phyloP scores from a whole-genome alignment of 2,329 filamentous ascomycete species.

The Bertia moriformis region DNA sequence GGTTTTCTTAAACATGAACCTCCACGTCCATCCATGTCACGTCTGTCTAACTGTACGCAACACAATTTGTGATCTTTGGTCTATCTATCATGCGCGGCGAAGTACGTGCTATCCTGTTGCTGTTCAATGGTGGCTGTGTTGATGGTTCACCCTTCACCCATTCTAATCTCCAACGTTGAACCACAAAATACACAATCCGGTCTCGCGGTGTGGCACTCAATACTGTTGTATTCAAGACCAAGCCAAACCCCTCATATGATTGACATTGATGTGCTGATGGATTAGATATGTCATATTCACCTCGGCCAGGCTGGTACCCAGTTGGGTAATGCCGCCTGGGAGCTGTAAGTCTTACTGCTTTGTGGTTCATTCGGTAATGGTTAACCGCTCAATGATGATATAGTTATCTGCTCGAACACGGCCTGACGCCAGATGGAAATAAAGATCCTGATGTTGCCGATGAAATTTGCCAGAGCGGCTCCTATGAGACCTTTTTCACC shows the following conservation, averaged over 20 bases:
- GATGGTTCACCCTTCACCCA: not conserved
- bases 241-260: not conserved
- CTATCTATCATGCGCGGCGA: not conserved
- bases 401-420: constrained; percentile 62
- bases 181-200: not conserved
- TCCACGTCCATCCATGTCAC: not conserved
- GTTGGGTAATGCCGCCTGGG: constrained; percentile 63
- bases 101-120: not conserved
- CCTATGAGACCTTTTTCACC: constrained; percentile 61
- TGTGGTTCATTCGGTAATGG: constrained; percentile 2
- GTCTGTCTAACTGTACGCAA: not conserved
- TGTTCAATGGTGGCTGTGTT: not conserved
- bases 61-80: not conserved
- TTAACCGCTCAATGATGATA: constrained; percentile 3
- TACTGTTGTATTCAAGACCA: not conserved
- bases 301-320: constrained; percentile 52
- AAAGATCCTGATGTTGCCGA: constrained; percentile 42
- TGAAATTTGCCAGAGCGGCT: constrained; percentile 45
- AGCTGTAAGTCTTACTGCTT: constrained; percentile 43
- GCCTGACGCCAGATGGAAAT: constrained; percentile 49
- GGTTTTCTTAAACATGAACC: not conserved
- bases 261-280: not conserved
- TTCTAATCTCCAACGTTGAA: not conserved
- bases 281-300: constrained; percentile 25
- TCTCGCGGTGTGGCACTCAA: not conserved